phyloP scores from a whole-genome alignment of 2,329 filamentous ascomycete genomes.

The Penicillium sp. region DNA sequence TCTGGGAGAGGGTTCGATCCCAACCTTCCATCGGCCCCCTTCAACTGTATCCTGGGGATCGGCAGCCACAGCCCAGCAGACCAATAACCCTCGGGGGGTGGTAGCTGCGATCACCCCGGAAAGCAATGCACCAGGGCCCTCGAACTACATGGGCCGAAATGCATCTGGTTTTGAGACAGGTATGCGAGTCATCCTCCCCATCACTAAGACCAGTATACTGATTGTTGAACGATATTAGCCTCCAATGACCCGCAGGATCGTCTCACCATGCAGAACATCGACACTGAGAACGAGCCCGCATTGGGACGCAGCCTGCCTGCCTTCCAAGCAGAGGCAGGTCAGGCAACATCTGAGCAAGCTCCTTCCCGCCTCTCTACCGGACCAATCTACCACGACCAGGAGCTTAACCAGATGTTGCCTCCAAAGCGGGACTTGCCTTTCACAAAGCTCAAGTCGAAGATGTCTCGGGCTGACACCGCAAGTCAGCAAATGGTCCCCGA shows the following conservation, averaged over 20 bases:
- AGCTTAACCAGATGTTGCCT: slow-evolving; percentile 47
- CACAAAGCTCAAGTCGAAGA: slow-evolving; percentile 36
- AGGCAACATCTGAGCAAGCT: not conserved
- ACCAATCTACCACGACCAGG: slow-evolving; percentile 35
- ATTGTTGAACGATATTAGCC: not conserved
- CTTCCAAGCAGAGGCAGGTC: not conserved
- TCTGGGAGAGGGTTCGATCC: slow-evolving; percentile 48
- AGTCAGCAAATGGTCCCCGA: slow-evolving; percentile 9
- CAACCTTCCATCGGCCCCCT: slow-evolving; percentile 28
- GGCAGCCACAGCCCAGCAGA: slow-evolving; percentile 13
- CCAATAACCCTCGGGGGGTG: slow-evolving; percentile 15
- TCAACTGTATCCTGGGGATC: slow-evolving; percentile 39
- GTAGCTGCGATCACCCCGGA: slow-evolving; percentile 14
- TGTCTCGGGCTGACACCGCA: slow-evolving; percentile 14
- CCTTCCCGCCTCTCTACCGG: slow-evolving; percentile 35
- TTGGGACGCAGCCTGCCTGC: not conserved
- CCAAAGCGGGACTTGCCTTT: slow-evolving; percentile 53
- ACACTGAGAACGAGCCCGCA: not conserved
- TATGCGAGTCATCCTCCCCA: slow-evolving; percentile 5
- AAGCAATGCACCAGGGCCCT: slow-evolving; percentile 11
- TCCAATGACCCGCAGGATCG: not conserved
- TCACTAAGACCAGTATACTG: not conserved
- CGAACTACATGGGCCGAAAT: slow-evolving; percentile 13
- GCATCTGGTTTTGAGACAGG: slow-evolving; percentile 15
- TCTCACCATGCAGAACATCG: not conserved